Evolutionary conservation across 306 rosid species (phyloP), one percentile per base, ranked within the genome.

Genomic region (Chamaecrista fasciculata): DNA sequence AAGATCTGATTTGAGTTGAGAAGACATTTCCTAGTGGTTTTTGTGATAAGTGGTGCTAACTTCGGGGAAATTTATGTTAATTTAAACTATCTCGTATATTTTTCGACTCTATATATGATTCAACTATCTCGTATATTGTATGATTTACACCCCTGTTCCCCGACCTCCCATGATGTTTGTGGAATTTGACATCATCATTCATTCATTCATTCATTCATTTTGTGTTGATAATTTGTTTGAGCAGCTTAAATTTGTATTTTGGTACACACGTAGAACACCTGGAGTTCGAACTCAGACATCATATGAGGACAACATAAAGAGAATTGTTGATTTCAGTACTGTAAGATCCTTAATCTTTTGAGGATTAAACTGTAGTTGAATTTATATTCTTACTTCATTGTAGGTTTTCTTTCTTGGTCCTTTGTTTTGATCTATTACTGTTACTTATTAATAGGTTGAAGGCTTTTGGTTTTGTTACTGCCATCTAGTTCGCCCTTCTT

Each of bases 401-500:
- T 34, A 63, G 44, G 33, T 75, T 29, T 53, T 55, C 44, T 40
- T 74, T 56, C 26, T 49, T 37, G 47, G 20, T 25, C 29, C 31
- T 11, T 68, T 66, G 50, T 19, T 31, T 59, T 60, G 37, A 21
- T 60, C 14, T 31, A 10, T 26, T 28, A 43, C 44, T 20, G 49
- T 51, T 63, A 8, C 28, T 28, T 69, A 31, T 39, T 64, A 19
- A 63, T 57, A 92, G 98, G 96, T 88, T 66, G 98, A 93, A 86
- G 98, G 87, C 29, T 93, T 93, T 74, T 93, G 98, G 98, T n/a
- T n/a, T n/a, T n/a, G n/a, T n/a, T n/a, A 93, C 49, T 93, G 98
- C 84, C 98, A 90, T 72, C 72, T 93, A 67, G 86, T 86, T 14
- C 98, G 96, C 39, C 92, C 98, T 34, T 50, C 96, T 58, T 66